Percentiles rank a stretch among this genome's conserved stretches.
Evolutionary conservation across 495 filamentous ascomycete genomes (phyloP).

Genomic region (Pseudotulostoma volvatum): DNA sequence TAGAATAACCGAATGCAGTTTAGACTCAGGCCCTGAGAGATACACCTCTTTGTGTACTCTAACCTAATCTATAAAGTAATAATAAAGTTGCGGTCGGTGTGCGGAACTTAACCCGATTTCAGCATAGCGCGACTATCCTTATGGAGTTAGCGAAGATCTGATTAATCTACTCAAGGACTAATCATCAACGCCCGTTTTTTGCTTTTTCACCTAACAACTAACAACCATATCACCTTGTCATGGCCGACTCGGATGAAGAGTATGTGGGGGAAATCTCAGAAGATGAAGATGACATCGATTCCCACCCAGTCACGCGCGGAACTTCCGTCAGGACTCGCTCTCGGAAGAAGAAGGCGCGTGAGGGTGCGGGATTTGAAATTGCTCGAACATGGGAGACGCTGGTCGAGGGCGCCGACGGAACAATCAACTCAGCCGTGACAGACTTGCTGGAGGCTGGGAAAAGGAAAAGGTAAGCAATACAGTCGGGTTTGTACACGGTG

Average conservation of each 20-base stretch:
- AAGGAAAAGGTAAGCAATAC: slow-evolving; percentile 47
- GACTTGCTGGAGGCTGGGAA: slow-evolving; percentile 54
- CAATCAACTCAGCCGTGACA: slow-evolving; percentile 52
- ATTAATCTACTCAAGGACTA: no score
- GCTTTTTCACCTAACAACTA: no score
- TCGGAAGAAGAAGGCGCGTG: slow-evolving; percentile 34
- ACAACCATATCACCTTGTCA: no score
- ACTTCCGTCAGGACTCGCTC: slow-evolving; percentile 20
- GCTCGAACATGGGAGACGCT: slow-evolving; percentile 47
- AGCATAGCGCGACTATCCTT: no score
- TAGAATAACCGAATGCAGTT: no score
- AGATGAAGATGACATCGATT: slow-evolving; percentile 61
- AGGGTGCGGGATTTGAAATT: slow-evolving; percentile 40
- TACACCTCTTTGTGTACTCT: no score
- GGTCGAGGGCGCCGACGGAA: slow-evolving; percentile 57
- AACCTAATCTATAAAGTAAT: no score
- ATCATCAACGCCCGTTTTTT: no score
- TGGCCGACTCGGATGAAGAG: slow-evolving; percentile 59
- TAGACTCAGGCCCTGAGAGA: no score
- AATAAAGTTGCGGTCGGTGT: no score
- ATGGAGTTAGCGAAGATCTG: no score
- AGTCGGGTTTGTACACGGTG: background rate
- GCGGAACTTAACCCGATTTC: no score
- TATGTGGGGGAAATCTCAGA: slow-evolving; percentile 65
- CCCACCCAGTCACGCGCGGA: slow-evolving; percentile 29